Evolutionary conservation across 1,139 yeast species (phyloP).

Genomic region (Magnusiomyces ingens): DNA sequence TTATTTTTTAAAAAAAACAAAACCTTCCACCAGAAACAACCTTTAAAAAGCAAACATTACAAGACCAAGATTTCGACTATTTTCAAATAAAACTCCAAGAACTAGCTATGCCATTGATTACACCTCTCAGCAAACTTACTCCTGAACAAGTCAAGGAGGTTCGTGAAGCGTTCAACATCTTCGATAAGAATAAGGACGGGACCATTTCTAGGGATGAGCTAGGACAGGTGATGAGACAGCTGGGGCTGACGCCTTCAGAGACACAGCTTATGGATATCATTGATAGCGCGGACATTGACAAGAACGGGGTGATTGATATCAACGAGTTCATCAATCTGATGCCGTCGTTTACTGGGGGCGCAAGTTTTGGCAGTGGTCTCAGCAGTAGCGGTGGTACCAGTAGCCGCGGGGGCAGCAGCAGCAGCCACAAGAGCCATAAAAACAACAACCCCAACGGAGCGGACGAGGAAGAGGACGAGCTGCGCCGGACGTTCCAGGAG

Average conservation of each 20-base stretch:
- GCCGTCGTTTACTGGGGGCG: slow-evolving; percentile 4
- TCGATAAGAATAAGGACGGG: slow-evolving; percentile 95
- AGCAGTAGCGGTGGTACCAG: neutral
- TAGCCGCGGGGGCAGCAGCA: too few relatives aligned
- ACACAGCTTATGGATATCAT: slow-evolving; percentile 93
- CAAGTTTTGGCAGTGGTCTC: neutral
- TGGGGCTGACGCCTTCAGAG: slow-evolving; percentile 96
- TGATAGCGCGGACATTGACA: slow-evolving; percentile 76
- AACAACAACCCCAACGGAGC: neutral
- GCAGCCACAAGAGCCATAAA: neutral
- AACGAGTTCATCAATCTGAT: slow-evolving; percentile 73
- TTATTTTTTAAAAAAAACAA: too few relatives aligned
- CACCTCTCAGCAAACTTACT: neutral
- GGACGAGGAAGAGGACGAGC: slow-evolving; percentile 55
- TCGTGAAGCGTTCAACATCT: slow-evolving; percentile 84
- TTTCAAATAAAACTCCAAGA: too few relatives aligned
- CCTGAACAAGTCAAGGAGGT: slow-evolving; percentile 12
- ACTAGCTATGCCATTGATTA: neutral
- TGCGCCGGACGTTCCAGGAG: slow-evolving; percentile 94
- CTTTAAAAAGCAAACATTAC: too few relatives aligned
- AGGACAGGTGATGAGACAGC: slow-evolving; percentile 96
- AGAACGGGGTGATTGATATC: slow-evolving; percentile 36
- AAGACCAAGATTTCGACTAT: too few relatives aligned
- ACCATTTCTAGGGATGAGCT: slow-evolving; percentile 91
- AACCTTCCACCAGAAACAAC: too few relatives aligned